Base-by-base conservation (phyloP, 306 rosid species). In the Sicyos edulis region DNA sequence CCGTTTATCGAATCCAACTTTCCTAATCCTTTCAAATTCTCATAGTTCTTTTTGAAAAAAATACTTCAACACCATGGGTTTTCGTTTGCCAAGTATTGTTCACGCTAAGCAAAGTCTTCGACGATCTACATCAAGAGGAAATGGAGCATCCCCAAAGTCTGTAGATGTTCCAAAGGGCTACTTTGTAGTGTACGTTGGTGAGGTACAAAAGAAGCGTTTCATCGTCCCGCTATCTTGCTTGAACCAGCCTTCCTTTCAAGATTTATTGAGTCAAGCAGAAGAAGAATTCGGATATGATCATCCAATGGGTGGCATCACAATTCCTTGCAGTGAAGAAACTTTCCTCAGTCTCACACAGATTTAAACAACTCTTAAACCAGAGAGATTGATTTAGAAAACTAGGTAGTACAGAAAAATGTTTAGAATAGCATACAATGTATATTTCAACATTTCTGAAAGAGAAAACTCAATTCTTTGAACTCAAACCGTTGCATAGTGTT, bases 261-360 rank as follows among this genome's bases (percentile, higher is more conserved):
- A 72, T 8, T 72, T 79, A 20, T 61, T 79, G 4, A 54, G 75
- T 50, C 79, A 71, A 40, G 77, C 60, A 56, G 81, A 80, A 64
- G 85, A 83, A 70, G 83, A 84, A 68, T 84, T 84, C 21, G 87
- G 79, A 54, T 79, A 59, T 53, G 32, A 70, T 26, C 83, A 82
- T 74, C 85, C 80, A 17, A 82, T 74, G 70, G 86, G 78, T 29
- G 79, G 78, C 55, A 74, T 83, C 63, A 79, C 82, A 19, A 75
- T 85, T 68, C 83, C 83, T 13, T 78, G 82, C 69, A 40, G 45
- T 40, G 45, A 40, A 40, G 45, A 40, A 40, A 40, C 10, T 7
- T 40, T 40, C 45, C 10, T 40, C 45, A 40, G 10, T 40, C 45
- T 40, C 8, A 40, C 45, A 40, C 45, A 40, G 10, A 6, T 9